Evolutionary conservation across 306 rosid species (phyloP).

Genomic region (Mucuna pruriens): DNA sequence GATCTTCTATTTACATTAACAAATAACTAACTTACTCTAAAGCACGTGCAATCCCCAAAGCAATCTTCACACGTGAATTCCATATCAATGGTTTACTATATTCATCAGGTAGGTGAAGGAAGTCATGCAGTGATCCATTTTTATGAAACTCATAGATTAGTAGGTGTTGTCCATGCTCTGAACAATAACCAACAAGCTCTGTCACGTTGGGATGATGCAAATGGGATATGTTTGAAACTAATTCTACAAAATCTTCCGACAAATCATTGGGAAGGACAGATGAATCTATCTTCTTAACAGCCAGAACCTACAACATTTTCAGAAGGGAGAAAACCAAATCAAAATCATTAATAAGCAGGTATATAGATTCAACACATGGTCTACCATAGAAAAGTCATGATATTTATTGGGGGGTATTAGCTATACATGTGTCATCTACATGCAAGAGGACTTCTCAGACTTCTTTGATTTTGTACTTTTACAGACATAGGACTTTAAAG

Average conservation of each 20-base stretch:
- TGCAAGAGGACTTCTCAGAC: conserved; percentile 13
- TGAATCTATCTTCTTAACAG: conserved; percentile 94
- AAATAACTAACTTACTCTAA: conserved; percentile 77
- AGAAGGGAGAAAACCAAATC: conserved; percentile 16
- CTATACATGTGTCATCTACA: neutral
- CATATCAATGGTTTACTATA: conserved; percentile 89
- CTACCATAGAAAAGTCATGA: neutral
- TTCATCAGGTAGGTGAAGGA: conserved; percentile 87
- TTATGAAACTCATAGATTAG: conserved; percentile 85
- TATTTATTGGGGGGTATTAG: conserved; percentile 5
- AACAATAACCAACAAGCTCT: conserved; percentile 93
- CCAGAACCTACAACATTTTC: conserved; percentile 73
- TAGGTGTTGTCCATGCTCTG: conserved; percentile 94
- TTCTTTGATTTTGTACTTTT: neutral
- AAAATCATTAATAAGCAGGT: conserved; percentile 33
- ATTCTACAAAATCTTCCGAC: conserved; percentile 70
- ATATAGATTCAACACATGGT: conserved; percentile 18
- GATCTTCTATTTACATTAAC: conserved; percentile 10
- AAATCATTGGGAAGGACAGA: conserved; percentile 59
- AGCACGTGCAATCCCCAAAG: conserved; percentile 96
- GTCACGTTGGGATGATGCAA: conserved; percentile 92
- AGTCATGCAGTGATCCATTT: conserved; percentile 88
- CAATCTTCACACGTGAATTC: conserved; percentile 96
- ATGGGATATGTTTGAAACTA: conserved; percentile 73
- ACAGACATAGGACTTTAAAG: neutral